Evolutionary conservation across 495 filamentous ascomycete genomes (phyloP), one percentile per base, ranked within the genome.

Genomic region (Tuber umbilicatum): DNA sequence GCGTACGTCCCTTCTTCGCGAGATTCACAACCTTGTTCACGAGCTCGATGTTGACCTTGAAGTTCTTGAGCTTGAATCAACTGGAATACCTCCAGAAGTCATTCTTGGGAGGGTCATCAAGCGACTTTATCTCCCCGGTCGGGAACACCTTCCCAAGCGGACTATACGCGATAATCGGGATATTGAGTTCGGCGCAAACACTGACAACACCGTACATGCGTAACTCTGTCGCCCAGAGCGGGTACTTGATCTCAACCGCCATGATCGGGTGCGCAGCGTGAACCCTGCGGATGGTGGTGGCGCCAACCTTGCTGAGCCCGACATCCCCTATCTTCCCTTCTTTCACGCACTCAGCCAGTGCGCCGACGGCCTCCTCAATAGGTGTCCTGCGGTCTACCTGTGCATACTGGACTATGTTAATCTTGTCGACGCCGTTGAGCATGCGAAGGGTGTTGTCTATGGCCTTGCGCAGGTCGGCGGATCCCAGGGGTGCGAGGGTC

Each of bases 301-400:
- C 92, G 69, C 86, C 85, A 40, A 91, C 89, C 81, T 97, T 94
- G 60, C 88, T 91, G 69, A 97, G 81, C 16, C 87, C 86, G 83
- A 97, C 91, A n/a, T 91, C 93, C 23, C 89, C 89, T 27, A 97
- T 85, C 84, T 93, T 91, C 45, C 93, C 93, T 45, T 87, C 89
- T 76, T 79, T 93, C 10, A 83, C 81, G 16, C 82, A 77, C 55
- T 83, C 81, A 23, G 82, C 84, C 14, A 88, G 83, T 35, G 86
- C 81, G 12, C 82, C 81, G 55, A 91, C 84, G 12, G 87, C 89
- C 45, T 87, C 84, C 80, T 91, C 89, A 50, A 91, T 83, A 1
- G 88, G 87, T 64, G 85, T 86, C 0, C 88, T 88, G 7, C 85
- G 86, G 78, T 96, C 93, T 35, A 92, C 87, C 4, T 94, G 86